Evolutionary conservation across 2,329 filamentous ascomycete species (phyloP), one percentile per base, ranked within the genome.

Genomic region (Mycocentrospora acerina): DNA sequence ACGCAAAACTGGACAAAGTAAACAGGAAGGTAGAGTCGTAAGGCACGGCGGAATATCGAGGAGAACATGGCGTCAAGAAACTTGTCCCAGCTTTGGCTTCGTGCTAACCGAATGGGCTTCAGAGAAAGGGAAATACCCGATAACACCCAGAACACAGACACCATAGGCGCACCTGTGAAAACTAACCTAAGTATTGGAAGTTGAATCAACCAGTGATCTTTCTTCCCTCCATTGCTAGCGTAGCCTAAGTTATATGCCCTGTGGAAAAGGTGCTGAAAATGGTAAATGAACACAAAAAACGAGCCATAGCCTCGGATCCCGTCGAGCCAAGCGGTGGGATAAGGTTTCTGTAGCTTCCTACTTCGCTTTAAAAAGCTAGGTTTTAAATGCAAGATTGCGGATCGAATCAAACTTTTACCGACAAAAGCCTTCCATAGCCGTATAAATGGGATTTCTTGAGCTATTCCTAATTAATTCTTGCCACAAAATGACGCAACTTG

Each of bases 281-380:
- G 76, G 53, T 72, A 73, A 58, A 83, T 47, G 37, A 47, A 83
- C 11, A 84, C 81, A 24, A 83, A 60, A 14, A 85, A 70, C 2
- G 81, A 78, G 1, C 80, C 80, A 41, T 83, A 80, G 3, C 81
- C 81, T 51, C 81, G 69, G 12, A 84, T 66, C 11, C 81, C 81
- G 48, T 84, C 81, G 16, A 80, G 69, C 49, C 79, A 22, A 22
- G 19, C n/a, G n/a, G n/a, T n/a, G n/a, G n/a, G n/a, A n/a, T n/a
- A n/a, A n/a, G n/a, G n/a, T n/a, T n/a, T n/a, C n/a, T n/a, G n/a
- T n/a, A n/a, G n/a, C n/a, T n/a, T n/a, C n/a, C n/a, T n/a, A n/a
- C n/a, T n/a, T n/a, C n/a, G n/a, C n/a, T n/a, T n/a, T n/a, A n/a
- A n/a, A n/a, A n/a, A n/a, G n/a, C n/a, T n/a, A n/a, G n/a, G n/a